Percentiles rank a stretch among this genome's conserved stretches.
Conservation (phyloP, 2,329 filamentous ascomycete species). For the Ambrosiella xylebori region DNA sequence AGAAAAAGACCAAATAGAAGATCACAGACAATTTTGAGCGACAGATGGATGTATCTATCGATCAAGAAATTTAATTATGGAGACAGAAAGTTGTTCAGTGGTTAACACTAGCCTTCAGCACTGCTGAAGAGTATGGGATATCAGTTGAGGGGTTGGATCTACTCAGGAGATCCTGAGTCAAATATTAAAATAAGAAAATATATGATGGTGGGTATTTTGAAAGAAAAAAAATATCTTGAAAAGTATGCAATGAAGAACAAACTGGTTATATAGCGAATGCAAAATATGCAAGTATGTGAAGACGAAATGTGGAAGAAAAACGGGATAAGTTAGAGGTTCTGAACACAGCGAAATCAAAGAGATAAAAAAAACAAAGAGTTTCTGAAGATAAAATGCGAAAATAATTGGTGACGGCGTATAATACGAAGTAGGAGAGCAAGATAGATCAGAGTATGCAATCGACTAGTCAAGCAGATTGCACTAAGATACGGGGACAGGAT, state of each 20-base stretch:
- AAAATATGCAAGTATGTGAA: background rate
- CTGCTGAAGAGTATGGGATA: background rate
- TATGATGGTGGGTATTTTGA: background rate
- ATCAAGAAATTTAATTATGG: background rate
- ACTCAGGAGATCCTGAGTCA: background rate
- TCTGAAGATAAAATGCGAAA: too few relatives aligned
- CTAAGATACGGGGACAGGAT: too few relatives aligned
- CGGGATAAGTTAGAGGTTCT: background rate
- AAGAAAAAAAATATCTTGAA: background rate
- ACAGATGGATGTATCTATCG: background rate
- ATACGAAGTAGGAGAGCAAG: too few relatives aligned
- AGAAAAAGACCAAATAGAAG: too few relatives aligned
- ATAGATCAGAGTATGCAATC: too few relatives aligned
- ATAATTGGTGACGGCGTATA: too few relatives aligned
- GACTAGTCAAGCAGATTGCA: too few relatives aligned
- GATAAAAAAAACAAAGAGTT: background rate
- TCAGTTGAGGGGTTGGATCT: background rate
- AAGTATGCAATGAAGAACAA: background rate
- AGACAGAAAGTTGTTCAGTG: background rate
- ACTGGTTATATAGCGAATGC: background rate
- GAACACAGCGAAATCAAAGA: background rate
- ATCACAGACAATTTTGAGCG: background rate
- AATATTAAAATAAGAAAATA: background rate
- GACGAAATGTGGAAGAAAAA: background rate
- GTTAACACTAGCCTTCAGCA: background rate